Conservation (phyloP, 2,329 filamentous ascomycete genomes). For the Sphaerostilbella broomeana region DNA sequence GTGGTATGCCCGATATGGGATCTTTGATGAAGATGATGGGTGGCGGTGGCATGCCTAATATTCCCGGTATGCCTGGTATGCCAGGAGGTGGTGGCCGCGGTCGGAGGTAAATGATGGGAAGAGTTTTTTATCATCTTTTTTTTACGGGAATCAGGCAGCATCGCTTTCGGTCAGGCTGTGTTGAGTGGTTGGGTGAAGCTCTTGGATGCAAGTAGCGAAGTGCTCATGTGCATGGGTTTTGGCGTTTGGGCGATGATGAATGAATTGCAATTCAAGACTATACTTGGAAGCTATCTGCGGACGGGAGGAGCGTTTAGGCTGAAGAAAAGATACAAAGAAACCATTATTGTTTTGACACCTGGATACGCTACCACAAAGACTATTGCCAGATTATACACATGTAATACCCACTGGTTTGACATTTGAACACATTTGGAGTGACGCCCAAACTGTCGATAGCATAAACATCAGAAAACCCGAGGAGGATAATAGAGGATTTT, state of each 20-base stretch:
- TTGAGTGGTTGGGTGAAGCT: conserved; percentile 9
- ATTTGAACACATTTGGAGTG: no score
- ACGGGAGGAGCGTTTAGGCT: no score
- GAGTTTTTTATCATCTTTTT: conserved; percentile 1
- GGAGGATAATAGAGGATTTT: no score
- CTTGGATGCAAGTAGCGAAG: conserved; percentile 8
- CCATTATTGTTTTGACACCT: no score
- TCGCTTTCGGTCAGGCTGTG: conserved; percentile 6
- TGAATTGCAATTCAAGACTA: conserved; percentile 2
- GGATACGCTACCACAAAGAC: no score
- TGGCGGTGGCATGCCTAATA: conserved; percentile 35
- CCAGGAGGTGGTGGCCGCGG: conserved; percentile 25
- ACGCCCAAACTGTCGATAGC: no score
- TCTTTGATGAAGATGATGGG: conserved; percentile 72
- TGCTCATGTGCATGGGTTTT: conserved; percentile 14
- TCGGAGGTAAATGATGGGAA: conserved; percentile 20
- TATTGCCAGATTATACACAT: no score
- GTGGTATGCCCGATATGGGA: conserved; percentile 68
- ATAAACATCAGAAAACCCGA: no score
- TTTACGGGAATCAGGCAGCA: not conserved
- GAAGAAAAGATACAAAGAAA: no score
- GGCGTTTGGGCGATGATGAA: conserved; percentile 13
- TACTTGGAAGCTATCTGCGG: no score
- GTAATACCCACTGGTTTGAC: no score
- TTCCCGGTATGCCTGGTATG: conserved; percentile 25